Evolutionary conservation across 2,329 filamentous ascomycete species (phyloP), one percentile per base, ranked within the genome.

Genomic region (Alternaria arbusti): DNA sequence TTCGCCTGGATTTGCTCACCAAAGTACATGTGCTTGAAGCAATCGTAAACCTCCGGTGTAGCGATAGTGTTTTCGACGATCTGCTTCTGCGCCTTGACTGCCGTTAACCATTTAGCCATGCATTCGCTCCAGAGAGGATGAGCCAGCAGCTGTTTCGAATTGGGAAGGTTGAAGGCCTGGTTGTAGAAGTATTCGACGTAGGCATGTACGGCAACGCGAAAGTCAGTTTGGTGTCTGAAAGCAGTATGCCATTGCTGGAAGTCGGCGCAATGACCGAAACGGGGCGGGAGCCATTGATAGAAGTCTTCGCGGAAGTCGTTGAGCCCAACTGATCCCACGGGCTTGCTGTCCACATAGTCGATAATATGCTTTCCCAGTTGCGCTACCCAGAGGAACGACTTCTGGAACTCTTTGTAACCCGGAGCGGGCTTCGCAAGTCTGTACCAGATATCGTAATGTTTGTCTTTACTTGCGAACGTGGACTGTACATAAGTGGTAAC

Each of bases 281-380:
- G 75, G 1, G 73, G 64, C 1, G 66, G 23, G 0, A 91, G 72
- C 89, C 90, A 94, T 0, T 63, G 56, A 30, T 79, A 75, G 66
- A 96, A 96, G 0, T 82, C 70, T 0, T 61, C 60, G 9, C 83
- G 80, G 66, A 96, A 94, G 55, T 4, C 80, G 58, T 0, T 94
- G 81, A 0, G 79, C 77, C 20, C 49, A 1, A 91, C 84, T 9
- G 75, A 69, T 2, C 66, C 57, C 11, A 32, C 12, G 0, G 60
- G 26, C 4, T 74, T 55, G 1, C 71, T 61, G 2, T 77, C 68
- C 51, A 91, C 81, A 67, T 86, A 96, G 65, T 94, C 90, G 1
- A 94, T 83, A 23, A 91, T 85, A 70, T 93, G 88, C 72, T 94
- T 95, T 0, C 86, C 84, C 0, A 96, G 81, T 56, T 90, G 85